Evolutionary conservation across 345 rosid genomes (phyloP), one percentile per base, ranked within the genome.

Genomic region (Populus tremula): DNA sequence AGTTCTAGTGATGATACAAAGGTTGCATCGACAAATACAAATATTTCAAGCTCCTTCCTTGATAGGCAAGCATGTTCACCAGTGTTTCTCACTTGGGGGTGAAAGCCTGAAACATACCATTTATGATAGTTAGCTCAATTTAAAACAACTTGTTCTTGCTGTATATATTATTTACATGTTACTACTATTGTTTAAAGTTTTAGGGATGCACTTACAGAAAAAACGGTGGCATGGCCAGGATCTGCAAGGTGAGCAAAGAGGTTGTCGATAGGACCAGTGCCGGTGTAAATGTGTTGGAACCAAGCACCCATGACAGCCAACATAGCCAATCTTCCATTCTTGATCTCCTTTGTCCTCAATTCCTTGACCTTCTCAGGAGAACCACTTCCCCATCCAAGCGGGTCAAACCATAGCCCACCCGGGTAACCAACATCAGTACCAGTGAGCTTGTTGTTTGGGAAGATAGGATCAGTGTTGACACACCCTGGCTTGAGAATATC

Each of bases 271-370:
- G 99, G 99, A 54, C 99, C 99, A 31, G 97, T 89, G 20, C 98
- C 98, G 0, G 98, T 93, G 91, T 96, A 96, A 69, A 96, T 90
- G 76, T 96, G 99, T 83, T 96, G 98, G 89, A 96, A 96, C 99
- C 99, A 93, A 13, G 98, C 99, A 47, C 99, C 99, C 91, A 96
- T 90, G 76, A 96, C 99, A 54, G 99, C 97, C 91, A 96, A 86
- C 97, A 96, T 96, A 53, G 98, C 98, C 85, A 93, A 79, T 77
- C 99, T 88, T 2, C 97, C 99, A 71, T 93, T 96, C 87, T 96
- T 93, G 70, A 96, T 92, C 92, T 96, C 99, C 77, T 96, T 96
- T 2, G 97, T 92, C 82, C 98, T 92, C 85, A 96, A 73, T 71
- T 93, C 99, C 92, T 89, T 91, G 49, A 96, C 1, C 86, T 96